Evolutionary conservation across 495 filamentous ascomycete species (phyloP), one percentile per base, ranked within the genome.

Genomic region (Trichoderma parareesei): DNA sequence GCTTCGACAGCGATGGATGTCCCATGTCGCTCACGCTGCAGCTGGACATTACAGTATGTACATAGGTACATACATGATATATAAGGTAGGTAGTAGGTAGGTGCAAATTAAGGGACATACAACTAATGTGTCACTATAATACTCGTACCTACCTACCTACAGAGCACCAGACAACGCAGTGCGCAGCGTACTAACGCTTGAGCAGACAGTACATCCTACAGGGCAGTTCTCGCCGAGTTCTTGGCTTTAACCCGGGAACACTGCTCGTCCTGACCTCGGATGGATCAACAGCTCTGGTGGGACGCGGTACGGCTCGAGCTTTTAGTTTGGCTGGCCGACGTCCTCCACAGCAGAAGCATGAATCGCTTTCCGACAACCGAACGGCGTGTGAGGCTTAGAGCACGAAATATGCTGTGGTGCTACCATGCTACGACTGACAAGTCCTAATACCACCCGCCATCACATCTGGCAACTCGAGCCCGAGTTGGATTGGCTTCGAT

Each of bases 251-350:
- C 3, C 18, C 20, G 20, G 27, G 37, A 37, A 33, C 27, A 35
- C 53, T 14, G 33, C 53, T 57, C 20, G 27, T 57, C 53, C 9
- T 14, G 37, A 49, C 46, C 27, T 27, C 27, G 27, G 27, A 27
- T 27, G 46, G 46, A 20, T 49, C 46, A 49, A 57, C 53, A 57
- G 16, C 16, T 57, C 53, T 57, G 10, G 53, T 57, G 53, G 53
- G 53, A 57, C 53, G 53, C 53, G 53, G 53, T 57, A 57, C 53
- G 53, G 53, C 53, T 57, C 53, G 53, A 57, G 33, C 53, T 57
- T 27, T 37, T 57, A 57, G 53, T 37, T 57, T 37, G 11, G 53
- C 53, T 57, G 53, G 53, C 27, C 14, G 53, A 57, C 53, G 33
- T 57, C 53, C 53, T 57, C 53, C 53, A 57, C 53, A 57, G 53